These are phyloP conservation scores for Wallacemonas sp. DNA, from an alignment of 208 protist species.

Conservation along the genomic window DNA sequence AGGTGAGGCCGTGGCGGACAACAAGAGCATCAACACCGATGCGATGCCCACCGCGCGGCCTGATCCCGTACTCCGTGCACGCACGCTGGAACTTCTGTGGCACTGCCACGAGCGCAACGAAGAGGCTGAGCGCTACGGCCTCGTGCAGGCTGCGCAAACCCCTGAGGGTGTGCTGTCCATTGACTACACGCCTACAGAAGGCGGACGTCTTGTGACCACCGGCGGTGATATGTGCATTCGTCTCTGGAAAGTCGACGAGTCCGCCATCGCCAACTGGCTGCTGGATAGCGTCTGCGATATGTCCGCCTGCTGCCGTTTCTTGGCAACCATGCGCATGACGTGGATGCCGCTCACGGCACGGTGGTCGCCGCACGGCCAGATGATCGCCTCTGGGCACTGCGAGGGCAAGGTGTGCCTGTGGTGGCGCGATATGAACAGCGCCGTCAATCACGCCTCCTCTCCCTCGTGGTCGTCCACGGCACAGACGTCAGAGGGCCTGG, in stretches of 20 bases:
- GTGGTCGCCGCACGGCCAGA: constrained; percentile 79
- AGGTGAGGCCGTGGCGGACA: neutral
- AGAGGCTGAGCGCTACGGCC: constrained; percentile 71
- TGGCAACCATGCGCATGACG: constrained; percentile 58
- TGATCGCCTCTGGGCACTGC: constrained; percentile 85
- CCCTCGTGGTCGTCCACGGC: neutral
- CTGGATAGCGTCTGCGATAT: constrained; percentile 53
- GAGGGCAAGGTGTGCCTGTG: constrained; percentile 85
- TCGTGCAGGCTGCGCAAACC: constrained; percentile 47
- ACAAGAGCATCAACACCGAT: neutral
- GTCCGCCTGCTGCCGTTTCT: constrained; percentile 63
- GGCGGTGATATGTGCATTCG: constrained; percentile 81
- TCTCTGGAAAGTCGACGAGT: constrained; percentile 57
- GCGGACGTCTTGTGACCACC: constrained; percentile 72
- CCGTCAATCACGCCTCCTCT: neutral
- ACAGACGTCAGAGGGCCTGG: neutral
- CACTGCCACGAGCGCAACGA: constrained; percentile 79
- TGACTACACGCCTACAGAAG: constrained; percentile 51
- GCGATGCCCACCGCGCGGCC: neutral
- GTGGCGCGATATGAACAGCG: constrained; percentile 57
- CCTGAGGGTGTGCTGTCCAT: constrained; percentile 80
- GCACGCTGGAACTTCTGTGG: constrained; percentile 87
- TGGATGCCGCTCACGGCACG: constrained; percentile 85
- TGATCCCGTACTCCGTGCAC: constrained; percentile 46
- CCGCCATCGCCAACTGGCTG: constrained; percentile 63